Conservation (phyloP, 2,329 filamentous ascomycete genomes). For the Alternaria atra region DNA sequence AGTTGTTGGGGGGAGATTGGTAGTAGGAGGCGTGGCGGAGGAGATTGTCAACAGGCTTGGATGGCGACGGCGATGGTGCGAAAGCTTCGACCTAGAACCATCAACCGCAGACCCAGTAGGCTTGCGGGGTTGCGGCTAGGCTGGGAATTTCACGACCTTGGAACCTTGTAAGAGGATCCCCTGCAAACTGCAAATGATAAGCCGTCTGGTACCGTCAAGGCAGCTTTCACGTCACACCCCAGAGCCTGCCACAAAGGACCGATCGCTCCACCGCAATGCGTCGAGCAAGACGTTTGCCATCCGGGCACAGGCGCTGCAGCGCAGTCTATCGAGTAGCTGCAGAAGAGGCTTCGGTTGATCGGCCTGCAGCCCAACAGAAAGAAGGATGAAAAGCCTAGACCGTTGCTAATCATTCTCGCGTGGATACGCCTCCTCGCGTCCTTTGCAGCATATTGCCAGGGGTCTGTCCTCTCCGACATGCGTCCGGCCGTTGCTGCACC, state of each 20-base stretch:
- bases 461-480: background rate
- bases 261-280: constrained; percentile 10
- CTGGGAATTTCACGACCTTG: constrained; percentile 6
- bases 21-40: background rate
- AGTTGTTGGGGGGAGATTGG: background rate
- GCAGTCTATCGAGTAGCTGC: constrained; percentile 18
- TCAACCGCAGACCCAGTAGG: constrained; percentile 5
- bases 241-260: background rate
- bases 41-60: constrained; percentile 15
- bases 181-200: background rate
- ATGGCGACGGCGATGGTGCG: constrained; percentile 13
- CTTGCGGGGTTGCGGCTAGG: constrained; percentile 14
- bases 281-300: constrained; percentile 6
- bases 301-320: constrained; percentile 2
- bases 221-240: constrained; percentile 12
- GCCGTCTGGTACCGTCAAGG: background rate
- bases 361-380: constrained; percentile 30
- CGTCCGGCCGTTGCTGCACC: constrained; percentile 3
- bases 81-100: constrained; percentile 15
- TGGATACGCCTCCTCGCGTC: constrained; percentile 7
- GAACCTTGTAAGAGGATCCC: background rate
- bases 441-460: background rate
- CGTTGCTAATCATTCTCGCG: constrained; percentile 16
- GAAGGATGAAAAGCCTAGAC: constrained; percentile 20
- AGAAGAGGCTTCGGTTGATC: constrained; percentile 22